Conservation (phyloP, 495 filamentous ascomycete genomes). For the Lasiosphaeria miniovina region DNA sequence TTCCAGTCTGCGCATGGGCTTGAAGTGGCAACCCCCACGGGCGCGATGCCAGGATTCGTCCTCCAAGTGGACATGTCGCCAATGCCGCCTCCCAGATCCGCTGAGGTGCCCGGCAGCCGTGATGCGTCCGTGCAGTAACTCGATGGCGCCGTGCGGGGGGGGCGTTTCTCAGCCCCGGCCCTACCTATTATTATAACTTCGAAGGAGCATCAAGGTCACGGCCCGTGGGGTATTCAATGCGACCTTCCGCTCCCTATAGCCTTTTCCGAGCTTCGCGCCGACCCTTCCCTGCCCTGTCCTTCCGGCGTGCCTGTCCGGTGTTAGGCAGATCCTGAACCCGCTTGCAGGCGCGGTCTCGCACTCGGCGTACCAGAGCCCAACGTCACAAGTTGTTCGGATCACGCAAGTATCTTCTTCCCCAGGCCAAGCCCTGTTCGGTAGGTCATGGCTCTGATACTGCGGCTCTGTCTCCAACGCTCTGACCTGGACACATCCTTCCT, state of each 20-base stretch:
- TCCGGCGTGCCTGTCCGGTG: background rate
- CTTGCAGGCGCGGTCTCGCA: background rate
- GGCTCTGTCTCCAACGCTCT: background rate
- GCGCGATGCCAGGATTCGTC: background rate
- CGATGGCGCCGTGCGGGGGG: background rate
- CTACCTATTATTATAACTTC: background rate
- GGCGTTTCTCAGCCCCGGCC: background rate
- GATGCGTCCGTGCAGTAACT: background rate
- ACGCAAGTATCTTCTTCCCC: background rate
- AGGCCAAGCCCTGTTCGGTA: constrained; percentile 1
- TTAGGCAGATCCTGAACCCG: background rate
- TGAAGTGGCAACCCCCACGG: background rate
- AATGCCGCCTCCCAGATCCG: background rate
- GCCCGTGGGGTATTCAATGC: background rate
- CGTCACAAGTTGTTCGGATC: background rate
- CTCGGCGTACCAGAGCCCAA: background rate
- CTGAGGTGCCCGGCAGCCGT: background rate
- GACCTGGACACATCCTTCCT: background rate
- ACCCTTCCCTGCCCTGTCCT: background rate
- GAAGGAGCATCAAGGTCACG: background rate
- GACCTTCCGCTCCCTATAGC: background rate
- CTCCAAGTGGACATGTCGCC: background rate
- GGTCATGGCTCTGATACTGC: background rate
- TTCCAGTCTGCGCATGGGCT: background rate
- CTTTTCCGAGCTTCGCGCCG: background rate